phyloP scores from a whole-genome alignment of 1,139 yeast species.

The Hemisphaericaspora lyxosophila region DNA sequence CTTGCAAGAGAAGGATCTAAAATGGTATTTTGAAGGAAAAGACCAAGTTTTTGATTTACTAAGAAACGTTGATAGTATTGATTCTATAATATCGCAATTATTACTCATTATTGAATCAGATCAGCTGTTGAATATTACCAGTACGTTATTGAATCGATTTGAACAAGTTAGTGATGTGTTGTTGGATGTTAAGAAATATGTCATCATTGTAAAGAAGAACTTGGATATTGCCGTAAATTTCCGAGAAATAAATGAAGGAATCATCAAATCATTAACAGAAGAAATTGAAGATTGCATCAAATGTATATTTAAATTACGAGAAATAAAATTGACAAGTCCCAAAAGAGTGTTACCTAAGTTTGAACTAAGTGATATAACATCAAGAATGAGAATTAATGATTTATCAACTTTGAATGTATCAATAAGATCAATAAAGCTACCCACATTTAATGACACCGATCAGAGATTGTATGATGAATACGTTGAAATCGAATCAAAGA shows the following conservation, averaged over 20 bases:
- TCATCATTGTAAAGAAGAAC: constrained; percentile 38
- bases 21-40: constrained; percentile 53
- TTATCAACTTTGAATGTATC: constrained; percentile 18
- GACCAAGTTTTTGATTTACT: constrained; percentile 39
- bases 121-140: constrained; percentile 13
- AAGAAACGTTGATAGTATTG: constrained; percentile 43
- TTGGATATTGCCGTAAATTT: constrained; percentile 58
- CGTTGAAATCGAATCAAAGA: constrained; percentile 27
- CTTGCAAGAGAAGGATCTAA: constrained; percentile 17
- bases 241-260: constrained; percentile 53
- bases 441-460: constrained; percentile 34
- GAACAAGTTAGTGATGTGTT: constrained; percentile 40
- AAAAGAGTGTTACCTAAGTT: constrained; percentile 38
- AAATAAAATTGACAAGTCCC: constrained; percentile 42
- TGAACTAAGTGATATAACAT: constrained; percentile 40
- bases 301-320: constrained; percentile 37
- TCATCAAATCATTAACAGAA: constrained; percentile 49
- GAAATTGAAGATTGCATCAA: constrained; percentile 52
- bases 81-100: constrained; percentile 45
- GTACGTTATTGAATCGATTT: constrained; percentile 23
- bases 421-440: constrained; percentile 25
- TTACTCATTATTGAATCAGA: constrained; percentile 27
- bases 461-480: constrained; percentile 31
- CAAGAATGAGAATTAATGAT: constrained; percentile 36
- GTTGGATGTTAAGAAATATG: constrained; percentile 38